phyloP scores from a whole-genome alignment of 805 yeast genomes.

The Ascoidea rubescens region DNA sequence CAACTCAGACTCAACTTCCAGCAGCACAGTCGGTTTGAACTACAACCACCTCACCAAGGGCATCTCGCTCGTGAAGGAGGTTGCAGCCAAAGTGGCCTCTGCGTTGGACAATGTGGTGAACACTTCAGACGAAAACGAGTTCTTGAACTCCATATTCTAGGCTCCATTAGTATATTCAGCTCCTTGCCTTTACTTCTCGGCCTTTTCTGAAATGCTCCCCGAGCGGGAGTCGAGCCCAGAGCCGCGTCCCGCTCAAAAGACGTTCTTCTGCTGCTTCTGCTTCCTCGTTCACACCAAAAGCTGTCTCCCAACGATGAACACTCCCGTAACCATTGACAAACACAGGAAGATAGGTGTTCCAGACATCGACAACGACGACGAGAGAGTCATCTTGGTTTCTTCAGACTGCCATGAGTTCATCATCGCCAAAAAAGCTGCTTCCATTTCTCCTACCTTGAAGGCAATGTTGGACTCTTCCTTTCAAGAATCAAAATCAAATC shows the following conservation, averaged over 20 bases:
- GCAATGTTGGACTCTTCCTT: conserved; percentile 10
- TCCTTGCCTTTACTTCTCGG: too few species aligned
- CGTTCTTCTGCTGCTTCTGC: too few species aligned
- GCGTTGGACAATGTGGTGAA: conserved; percentile 40
- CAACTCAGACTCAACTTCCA: conserved; percentile 14
- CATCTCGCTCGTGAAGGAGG: conserved; percentile 38
- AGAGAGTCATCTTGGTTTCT: conserved; percentile 6
- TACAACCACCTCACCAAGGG: conserved; percentile 35
- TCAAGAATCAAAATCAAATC: conserved; percentile 8
- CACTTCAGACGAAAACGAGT: conserved; percentile 7
- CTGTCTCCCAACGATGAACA: too few species aligned
- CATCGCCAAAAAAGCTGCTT: conserved; percentile 7
- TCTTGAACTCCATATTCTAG: conserved; percentile 7
- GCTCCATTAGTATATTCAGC: too few species aligned
- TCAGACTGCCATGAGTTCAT: conserved; percentile 10
- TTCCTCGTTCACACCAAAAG: too few species aligned
- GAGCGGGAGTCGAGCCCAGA: too few species aligned
- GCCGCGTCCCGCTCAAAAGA: too few species aligned
- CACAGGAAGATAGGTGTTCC: too few species aligned
- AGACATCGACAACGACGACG: too few species aligned
- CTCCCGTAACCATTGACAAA: too few species aligned
- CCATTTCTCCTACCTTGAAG: conserved; percentile 9
- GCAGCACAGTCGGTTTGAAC: conserved; percentile 37
- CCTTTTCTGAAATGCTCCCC: too few species aligned
- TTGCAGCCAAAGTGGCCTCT: conserved; percentile 48